Conservation (phyloP, 2,329 filamentous ascomycete genomes). For the Fusarium mundagurra region DNA sequence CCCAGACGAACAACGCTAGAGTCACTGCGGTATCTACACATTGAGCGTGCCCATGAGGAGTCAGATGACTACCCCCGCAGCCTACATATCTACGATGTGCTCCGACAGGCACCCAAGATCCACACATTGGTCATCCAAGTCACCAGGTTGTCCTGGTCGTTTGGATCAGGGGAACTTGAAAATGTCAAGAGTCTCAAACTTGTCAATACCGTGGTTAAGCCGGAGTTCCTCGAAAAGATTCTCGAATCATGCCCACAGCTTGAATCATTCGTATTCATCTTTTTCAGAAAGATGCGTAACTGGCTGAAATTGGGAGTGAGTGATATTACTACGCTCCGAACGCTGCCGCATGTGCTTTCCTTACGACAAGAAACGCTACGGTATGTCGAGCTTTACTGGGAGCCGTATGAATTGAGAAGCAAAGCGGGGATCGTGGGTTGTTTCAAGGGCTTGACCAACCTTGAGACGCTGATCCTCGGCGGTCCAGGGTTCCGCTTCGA, state of each 20-base stretch:
- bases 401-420: too few relatives aligned
- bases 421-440: background rate
- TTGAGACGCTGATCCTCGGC: background rate
- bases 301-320: too few relatives aligned
- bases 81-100: background rate
- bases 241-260: background rate
- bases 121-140: background rate
- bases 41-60: background rate
- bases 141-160: rapidly evolving
- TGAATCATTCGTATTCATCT: background rate
- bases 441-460: background rate
- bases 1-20: rapidly evolving
- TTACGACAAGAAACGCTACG: background rate
- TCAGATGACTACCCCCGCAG: background rate
- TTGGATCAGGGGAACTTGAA: background rate
- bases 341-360: background rate
- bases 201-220: background rate
- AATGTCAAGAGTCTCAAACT: background rate
- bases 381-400: background rate
- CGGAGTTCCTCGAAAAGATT: rapidly evolving
- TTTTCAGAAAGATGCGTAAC: too few relatives aligned
- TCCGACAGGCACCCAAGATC: background rate
- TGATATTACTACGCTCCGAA: background rate
- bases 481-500: background rate
- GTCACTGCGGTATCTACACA: background rate